These are phyloP conservation scores for Mortierella sp. DNA, from an alignment of 371 early-diverging fungal species.

Conservation along the genomic window DNA sequence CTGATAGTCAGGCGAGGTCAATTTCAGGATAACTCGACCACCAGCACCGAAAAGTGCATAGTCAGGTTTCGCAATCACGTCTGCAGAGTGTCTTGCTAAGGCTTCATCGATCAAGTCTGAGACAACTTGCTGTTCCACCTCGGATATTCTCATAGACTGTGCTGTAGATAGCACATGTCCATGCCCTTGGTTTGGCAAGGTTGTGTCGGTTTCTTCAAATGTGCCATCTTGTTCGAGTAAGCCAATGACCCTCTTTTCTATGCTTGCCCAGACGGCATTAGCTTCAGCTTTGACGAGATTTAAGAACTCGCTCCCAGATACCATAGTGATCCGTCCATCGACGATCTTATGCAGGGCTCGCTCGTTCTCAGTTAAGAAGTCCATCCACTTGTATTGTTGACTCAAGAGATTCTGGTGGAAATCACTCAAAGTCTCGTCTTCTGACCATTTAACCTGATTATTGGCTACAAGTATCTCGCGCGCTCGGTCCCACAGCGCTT, in stretches of 20 bases:
- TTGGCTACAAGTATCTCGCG: slow-evolving; percentile 6
- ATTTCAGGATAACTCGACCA: slow-evolving; percentile 64
- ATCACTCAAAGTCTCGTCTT: background rate
- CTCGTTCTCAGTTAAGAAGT: slow-evolving; percentile 27
- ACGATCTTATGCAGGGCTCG: slow-evolving; percentile 8
- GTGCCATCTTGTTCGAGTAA: background rate
- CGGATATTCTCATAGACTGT: background rate
- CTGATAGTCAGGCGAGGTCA: slow-evolving; percentile 66
- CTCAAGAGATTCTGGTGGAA: background rate
- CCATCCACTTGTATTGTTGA: slow-evolving; percentile 4
- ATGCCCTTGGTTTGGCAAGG: background rate
- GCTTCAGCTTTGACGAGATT: slow-evolving; percentile 21
- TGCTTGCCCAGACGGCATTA: slow-evolving; percentile 12
- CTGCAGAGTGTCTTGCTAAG: slow-evolving; percentile 53
- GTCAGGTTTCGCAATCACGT: slow-evolving; percentile 68
- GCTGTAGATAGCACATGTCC: background rate
- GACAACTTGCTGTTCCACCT: slow-evolving; percentile 3
- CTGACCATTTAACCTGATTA: background rate
- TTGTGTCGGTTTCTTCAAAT: background rate
- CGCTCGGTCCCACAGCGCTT: slow-evolving; percentile 20
- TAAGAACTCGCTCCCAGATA: slow-evolving; percentile 18
- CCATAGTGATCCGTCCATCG: slow-evolving; percentile 6
- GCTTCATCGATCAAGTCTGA: slow-evolving; percentile 49
- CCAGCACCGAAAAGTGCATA: slow-evolving; percentile 77
- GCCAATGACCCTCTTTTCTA: slow-evolving; percentile 9